Evolutionary conservation across 345 rosid species (phyloP).

Genomic region (Aquilaria yunnanensis): DNA sequence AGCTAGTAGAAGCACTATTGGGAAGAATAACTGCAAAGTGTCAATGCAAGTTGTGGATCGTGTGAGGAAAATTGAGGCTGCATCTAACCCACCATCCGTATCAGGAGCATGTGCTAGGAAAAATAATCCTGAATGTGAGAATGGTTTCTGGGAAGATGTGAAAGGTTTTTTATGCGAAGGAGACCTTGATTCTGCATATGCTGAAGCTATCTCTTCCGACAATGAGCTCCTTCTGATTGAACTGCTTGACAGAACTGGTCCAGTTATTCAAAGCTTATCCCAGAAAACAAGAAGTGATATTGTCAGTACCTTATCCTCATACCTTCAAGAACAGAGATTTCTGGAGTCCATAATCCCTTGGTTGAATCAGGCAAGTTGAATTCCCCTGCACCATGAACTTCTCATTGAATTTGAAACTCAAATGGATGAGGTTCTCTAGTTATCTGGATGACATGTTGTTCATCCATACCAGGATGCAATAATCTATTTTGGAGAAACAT

Average conservation of each 20-base stretch:
- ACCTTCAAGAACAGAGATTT: conserved; percentile 63
- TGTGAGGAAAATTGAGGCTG: conserved; percentile 31
- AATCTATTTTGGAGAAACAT: too few relatives aligned
- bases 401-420: background rate
- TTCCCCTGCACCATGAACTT: too few relatives aligned
- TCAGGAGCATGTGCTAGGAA: conserved; percentile 28
- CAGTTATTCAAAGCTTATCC: conserved; percentile 67
- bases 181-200: conserved; percentile 74
- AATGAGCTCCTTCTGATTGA: conserved; percentile 66
- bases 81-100: conserved; percentile 27
- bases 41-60: conserved; percentile 25
- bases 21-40: conserved; percentile 41
- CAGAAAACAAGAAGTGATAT: conserved; percentile 53
- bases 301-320: conserved; percentile 54
- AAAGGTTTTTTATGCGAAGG: conserved; percentile 55
- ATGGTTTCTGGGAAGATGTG: conserved; percentile 46
- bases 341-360: conserved; percentile 65
- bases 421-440: too few relatives aligned
- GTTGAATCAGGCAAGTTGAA: conserved; percentile 77
- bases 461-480: too few relatives aligned
- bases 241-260: conserved; percentile 87
- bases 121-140: conserved; percentile 26
- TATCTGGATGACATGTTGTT: too few relatives aligned
- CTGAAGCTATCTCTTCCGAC: conserved; percentile 60
- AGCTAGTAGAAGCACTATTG: conserved; percentile 25